Percentiles rank a stretch among this genome's conserved stretches.
Evolutionary conservation across 2,329 filamentous ascomycete species (phyloP).

Genomic region (Biscogniauxia mediterranea): DNA sequence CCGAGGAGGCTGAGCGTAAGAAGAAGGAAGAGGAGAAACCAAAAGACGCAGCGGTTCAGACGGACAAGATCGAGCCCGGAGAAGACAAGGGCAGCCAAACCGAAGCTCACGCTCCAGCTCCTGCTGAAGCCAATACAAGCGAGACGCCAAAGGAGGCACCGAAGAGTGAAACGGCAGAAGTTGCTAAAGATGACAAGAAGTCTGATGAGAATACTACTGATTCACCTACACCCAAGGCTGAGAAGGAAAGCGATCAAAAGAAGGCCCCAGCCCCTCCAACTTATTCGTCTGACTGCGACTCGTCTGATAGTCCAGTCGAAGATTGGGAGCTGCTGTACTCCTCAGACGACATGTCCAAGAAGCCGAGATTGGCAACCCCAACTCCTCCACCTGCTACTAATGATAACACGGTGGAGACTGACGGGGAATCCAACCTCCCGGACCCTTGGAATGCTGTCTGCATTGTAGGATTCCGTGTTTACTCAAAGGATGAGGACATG

Average conservation of each 20-base stretch:
- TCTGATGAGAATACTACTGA: slow-evolving; percentile 7
- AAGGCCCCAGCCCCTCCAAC: slow-evolving; percentile 10
- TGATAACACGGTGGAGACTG: slow-evolving; percentile 32
- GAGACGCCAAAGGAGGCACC: slow-evolving; percentile 6
- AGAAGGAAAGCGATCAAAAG: neutral
- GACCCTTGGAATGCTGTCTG: slow-evolving; percentile 44
- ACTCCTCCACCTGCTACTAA: slow-evolving; percentile 21
- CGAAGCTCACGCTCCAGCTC: slow-evolving; percentile 15
- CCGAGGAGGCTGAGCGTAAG: slow-evolving; percentile 12
- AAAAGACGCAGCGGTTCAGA: slow-evolving; percentile 31
- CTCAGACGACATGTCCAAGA: slow-evolving; percentile 55
- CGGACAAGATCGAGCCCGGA: slow-evolving; percentile 25
- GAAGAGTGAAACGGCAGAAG: slow-evolving; percentile 10
- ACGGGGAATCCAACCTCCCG: slow-evolving; percentile 39
- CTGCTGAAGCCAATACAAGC: slow-evolving; percentile 13
- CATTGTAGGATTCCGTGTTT: slow-evolving; percentile 41
- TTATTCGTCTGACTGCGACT: slow-evolving; percentile 51
- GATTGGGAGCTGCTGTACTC: slow-evolving; percentile 61
- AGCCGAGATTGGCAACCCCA: slow-evolving; percentile 41
- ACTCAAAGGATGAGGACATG: slow-evolving; percentile 47
- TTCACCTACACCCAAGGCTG: neutral
- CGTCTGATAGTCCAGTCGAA: slow-evolving; percentile 58
- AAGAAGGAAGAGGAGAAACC: slow-evolving; percentile 27
- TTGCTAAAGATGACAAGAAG: slow-evolving; percentile 5
- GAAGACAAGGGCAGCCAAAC: slow-evolving; percentile 30